A percentile compares a stretch with the other conserved stretches of the same genome.
Conservation (phyloP, 1,284 basidiomycete genomes). For the Trichosporon faecale region DNA sequence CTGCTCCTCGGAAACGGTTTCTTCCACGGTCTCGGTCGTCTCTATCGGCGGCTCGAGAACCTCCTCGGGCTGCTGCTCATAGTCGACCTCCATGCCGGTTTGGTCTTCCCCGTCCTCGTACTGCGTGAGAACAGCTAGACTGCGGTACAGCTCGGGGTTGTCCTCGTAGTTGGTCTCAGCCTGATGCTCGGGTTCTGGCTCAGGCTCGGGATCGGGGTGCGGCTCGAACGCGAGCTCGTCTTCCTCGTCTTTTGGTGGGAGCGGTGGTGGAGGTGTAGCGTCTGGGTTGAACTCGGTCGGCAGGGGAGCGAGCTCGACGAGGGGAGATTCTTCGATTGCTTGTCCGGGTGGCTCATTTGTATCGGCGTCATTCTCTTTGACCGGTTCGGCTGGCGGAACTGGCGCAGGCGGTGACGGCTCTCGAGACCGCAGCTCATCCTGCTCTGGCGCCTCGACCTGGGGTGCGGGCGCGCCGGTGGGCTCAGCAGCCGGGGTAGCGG, state of each 20-base stretch:
- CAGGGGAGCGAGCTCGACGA: constrained; percentile 17
- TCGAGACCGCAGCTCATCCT: neutral
- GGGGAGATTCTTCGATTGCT: neutral
- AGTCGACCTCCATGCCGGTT: constrained; percentile 3
- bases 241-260: constrained; percentile 13
- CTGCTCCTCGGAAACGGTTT: neutral
- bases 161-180: neutral
- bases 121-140: neutral
- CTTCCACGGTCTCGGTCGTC: neutral
- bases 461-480: neutral
- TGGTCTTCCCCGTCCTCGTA: neutral
- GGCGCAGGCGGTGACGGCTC: neutral
- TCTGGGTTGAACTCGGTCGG: constrained; percentile 21
- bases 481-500: neutral
- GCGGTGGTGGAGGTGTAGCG: constrained; percentile 9
- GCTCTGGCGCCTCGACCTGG: neutral
- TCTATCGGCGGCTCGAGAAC: neutral
- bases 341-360: neutral
- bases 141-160: neutral
- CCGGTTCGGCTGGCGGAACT: neutral
- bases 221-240: constrained; percentile 20
- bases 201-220: constrained; percentile 2
- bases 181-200: neutral
- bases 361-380: neutral
- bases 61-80: neutral